A percentile compares a stretch with the other conserved stretches of the same genome.
phyloP scores from a whole-genome alignment of 441 rosid species.

The Macaranga tanarius region DNA sequence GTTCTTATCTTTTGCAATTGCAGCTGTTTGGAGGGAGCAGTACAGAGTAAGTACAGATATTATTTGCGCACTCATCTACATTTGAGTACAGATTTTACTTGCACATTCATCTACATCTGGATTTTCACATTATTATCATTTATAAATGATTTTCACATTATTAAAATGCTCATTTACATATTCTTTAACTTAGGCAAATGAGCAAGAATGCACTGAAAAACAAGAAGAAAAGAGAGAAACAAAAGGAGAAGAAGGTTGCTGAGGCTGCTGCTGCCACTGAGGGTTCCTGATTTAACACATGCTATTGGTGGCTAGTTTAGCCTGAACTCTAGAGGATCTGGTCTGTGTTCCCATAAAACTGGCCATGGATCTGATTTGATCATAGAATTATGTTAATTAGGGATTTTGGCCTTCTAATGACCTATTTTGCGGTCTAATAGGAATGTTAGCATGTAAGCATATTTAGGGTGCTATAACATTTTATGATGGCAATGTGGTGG shows the following conservation, averaged over 20 bases:
- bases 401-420: slow-evolving; percentile 3
- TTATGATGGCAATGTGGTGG: not conserved
- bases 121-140: no score
- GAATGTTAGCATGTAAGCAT: not conserved
- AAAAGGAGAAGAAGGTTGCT: slow-evolving; percentile 71
- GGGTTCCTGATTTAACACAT: slow-evolving; percentile 20
- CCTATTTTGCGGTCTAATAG: not conserved
- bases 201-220: slow-evolving; percentile 85
- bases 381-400: not conserved
- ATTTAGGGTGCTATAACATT: not conserved
- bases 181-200: slow-evolving; percentile 50
- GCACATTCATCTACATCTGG: not conserved
- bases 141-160: not conserved
- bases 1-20: slow-evolving; percentile 27
- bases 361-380: not conserved
- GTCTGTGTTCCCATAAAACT: not conserved
- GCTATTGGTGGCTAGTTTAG: not conserved
- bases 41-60: slow-evolving; percentile 54
- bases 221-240: slow-evolving; percentile 93
- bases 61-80: not conserved
- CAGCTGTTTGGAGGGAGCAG: slow-evolving; percentile 67
- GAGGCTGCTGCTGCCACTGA: slow-evolving; percentile 29
- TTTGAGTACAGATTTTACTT: slow-evolving; percentile 32
- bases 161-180: not conserved
- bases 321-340: not conserved